Evolutionary conservation across 306 rosid genomes (phyloP), one percentile per base, ranked within the genome.

Genomic region (Castanea crenata): DNA sequence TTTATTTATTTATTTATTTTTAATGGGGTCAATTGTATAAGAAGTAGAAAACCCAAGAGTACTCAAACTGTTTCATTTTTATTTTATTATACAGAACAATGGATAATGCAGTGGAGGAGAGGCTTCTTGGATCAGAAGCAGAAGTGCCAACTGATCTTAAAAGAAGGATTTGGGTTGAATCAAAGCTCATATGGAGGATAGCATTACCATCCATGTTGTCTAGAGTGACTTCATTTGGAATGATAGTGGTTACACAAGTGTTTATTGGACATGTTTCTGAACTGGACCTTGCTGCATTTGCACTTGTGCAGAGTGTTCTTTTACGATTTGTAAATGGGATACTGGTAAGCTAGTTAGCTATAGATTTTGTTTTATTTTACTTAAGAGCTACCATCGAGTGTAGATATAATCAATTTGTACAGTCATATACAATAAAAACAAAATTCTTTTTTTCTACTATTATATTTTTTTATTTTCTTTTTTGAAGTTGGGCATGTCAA

Each of bases 151-250:
- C 23, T 54, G 15, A 76, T 3, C n/a, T 82, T 8, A 19, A 19
- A 14, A 78, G 77, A 38, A 89, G 79, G 78, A 72, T 84, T 8
- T 89, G 87, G 91, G 15, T 5, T 25, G 93, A 89, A 68, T 76
- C 71, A 56, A 80, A 85, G 70, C 1, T 55, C 21, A 74, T 89
- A 82, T 89, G 93, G 93, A 0, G 78, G 3, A 88, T 89, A 16
- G 89, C 93, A 21, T 90, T 81, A 55, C 93, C 93, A 1, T 87
- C 86, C 8, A 87, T 89, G 10, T 84, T 86, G 84, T 83, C 91
- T 0, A 78, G 91, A 52, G 73, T 77, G 55, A 75, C 87, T 0
- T 69, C 90, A n/a, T 89, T 89, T 41, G 93, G 93, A 4, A 63
- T 90, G 65, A 61, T 63, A 20, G 86, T 87, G 29, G 85, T 88